Base-by-base conservation (phyloP, 2,329 filamentous ascomycete species). In the Trichoderma citrinoviride region DNA sequence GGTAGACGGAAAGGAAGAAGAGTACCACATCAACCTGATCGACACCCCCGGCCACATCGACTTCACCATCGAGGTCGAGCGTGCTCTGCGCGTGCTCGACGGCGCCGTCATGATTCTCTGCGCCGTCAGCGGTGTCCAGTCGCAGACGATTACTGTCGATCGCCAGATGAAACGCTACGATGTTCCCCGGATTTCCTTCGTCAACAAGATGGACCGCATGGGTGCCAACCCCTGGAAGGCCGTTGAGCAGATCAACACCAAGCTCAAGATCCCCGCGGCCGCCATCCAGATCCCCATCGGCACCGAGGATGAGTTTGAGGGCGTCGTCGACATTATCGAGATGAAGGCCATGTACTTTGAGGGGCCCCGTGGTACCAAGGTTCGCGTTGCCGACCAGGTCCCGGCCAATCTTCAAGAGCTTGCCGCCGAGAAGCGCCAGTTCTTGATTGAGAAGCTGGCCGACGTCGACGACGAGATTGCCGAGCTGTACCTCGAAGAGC, bases 181-280 rank as follows among this genome's bases (percentile, higher is more conserved):
- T 75, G 89, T 99, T 68, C 95, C 95, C 67, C 87, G 95, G 72
- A 89, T 99, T 77, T 96, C 91, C 62, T 99, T 99, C 74, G 88
- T 99, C 76, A 99, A 99, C 83, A 99, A 99, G 85, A 98, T 99
- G 94, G 95, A 99, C 75, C 90, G 95, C 70, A 97, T 97, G 90
- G 95, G 95, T 66, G 92, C 95, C 69, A 98, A 99, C 76, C 95
- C 95, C 8, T 99, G 93, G 87, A 97, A 96, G 80, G 93, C 93
- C 8, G 88, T 99, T 65, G 94, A 99, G 46, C 93, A 97, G 80
- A 98, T 99, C 83, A 97, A 97, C 81, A 86, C 89, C 73, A 99
- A 99, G 81, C 86, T 99, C 68, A 93, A 93, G 80, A 90, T 98
- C 61, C 89, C 91, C 37, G 95, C 95, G 40, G 95, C 95, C 14